phyloP scores from a whole-genome alignment of 2,329 filamentous ascomycete genomes.

The Colletotrichum echinochloae region DNA sequence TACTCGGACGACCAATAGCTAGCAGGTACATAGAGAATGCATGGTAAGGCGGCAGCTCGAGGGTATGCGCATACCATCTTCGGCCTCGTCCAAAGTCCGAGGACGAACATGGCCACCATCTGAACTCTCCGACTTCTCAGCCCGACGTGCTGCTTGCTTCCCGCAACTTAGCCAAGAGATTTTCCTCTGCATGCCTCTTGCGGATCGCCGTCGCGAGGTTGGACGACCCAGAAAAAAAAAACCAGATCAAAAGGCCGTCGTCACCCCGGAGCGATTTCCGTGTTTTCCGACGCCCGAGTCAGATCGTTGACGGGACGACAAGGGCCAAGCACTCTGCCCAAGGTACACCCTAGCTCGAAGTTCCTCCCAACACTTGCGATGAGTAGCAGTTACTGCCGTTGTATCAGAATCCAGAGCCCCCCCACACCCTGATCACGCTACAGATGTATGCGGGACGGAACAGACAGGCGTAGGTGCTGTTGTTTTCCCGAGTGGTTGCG shows the following conservation, averaged over 20 bases:
- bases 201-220: not conserved
- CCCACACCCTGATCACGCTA: not conserved
- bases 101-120: not conserved
- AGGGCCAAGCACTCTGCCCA: not conserved
- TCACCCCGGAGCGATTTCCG: not conserved
- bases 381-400: no score
- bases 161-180: constrained; percentile 1
- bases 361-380: no score
- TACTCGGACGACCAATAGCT: not conserved
- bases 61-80: not conserved
- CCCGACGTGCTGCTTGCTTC: not conserved
- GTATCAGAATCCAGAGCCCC: not conserved
- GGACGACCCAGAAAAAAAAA: not conserved
- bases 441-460: not conserved
- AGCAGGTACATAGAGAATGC: not conserved
- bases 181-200: not conserved
- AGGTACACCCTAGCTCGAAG: not conserved
- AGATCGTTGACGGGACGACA: not conserved
- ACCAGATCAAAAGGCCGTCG: not conserved
- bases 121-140: not conserved
- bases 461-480: not conserved
- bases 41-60: not conserved
- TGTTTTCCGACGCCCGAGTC: not conserved
- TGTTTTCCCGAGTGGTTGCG: not conserved
- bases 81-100: no score